phyloP scores from a whole-genome alignment of 352 stramenopile genomes.

The Phytopythium cucurbitacearum region DNA sequence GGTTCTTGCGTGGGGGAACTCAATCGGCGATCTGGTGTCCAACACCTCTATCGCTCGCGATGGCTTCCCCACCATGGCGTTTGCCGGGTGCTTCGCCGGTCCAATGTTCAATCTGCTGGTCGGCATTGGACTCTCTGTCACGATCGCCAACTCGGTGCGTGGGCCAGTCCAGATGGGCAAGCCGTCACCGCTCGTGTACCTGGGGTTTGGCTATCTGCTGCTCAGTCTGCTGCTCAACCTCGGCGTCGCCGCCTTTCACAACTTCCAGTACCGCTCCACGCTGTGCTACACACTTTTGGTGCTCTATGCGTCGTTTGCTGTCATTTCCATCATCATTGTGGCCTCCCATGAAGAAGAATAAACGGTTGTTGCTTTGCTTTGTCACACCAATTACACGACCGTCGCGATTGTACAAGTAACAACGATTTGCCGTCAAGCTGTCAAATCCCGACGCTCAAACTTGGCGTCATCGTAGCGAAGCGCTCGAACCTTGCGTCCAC shows the following conservation, averaged over 20 bases:
- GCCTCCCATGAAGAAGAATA: slow-evolving; percentile 23
- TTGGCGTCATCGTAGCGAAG: slow-evolving; percentile 78
- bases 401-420: background rate
- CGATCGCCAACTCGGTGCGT: slow-evolving; percentile 46
- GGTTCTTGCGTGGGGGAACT: slow-evolving; percentile 80
- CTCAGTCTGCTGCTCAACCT: slow-evolving; percentile 68
- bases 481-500: slow-evolving; percentile 79
- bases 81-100: slow-evolving; percentile 76
- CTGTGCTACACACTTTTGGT: slow-evolving; percentile 57
- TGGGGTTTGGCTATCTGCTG: slow-evolving; percentile 67
- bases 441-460: slow-evolving; percentile 66
- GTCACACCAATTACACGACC: background rate
- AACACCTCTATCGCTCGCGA: slow-evolving; percentile 77
- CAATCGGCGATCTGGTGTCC: slow-evolving; percentile 72
- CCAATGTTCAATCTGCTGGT: slow-evolving; percentile 81
- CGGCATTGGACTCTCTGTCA: slow-evolving; percentile 62
- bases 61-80: slow-evolving; percentile 80
- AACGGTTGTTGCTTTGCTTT: background rate
- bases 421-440: slow-evolving; percentile 18
- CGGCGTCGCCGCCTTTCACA: slow-evolving; percentile 38
- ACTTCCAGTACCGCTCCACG: slow-evolving; percentile 51
- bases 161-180: slow-evolving; percentile 53
- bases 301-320: slow-evolving; percentile 61
- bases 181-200: slow-evolving; percentile 52
- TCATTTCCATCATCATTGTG: slow-evolving; percentile 60